Evolutionary conservation across 176 grass and related monocot genomes (phyloP).

Genomic region (Triticum timopheevii): DNA sequence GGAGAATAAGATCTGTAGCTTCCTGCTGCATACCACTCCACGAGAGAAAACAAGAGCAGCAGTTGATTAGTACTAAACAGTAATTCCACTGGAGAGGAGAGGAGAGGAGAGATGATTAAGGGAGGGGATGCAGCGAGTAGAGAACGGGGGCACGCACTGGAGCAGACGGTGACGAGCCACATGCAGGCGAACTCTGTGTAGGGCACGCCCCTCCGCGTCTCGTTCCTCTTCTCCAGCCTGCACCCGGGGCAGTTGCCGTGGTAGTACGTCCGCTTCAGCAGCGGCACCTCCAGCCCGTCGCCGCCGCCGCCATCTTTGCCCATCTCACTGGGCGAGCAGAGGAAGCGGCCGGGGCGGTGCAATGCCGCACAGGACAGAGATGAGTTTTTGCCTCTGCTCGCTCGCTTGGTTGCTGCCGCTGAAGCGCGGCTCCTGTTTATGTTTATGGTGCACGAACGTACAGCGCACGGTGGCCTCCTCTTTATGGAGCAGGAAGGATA

Average conservation of each 20-base stretch:
- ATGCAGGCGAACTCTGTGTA: slow-evolving; percentile 46
- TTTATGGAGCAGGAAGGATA: too few species aligned
- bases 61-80: background rate
- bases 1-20: background rate
- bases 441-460: background rate
- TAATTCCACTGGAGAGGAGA: background rate
- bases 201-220: slow-evolving; percentile 28
- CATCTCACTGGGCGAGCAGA: slow-evolving; percentile 10
- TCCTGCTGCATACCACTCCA: background rate
- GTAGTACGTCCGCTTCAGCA: slow-evolving; percentile 22
- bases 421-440: background rate
- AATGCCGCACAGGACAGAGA: background rate
- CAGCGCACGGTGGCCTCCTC: background rate
- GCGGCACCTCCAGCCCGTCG: background rate
- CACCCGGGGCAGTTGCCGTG: slow-evolving; percentile 44
- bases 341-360: background rate
- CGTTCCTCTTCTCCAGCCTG: slow-evolving; percentile 38
- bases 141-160: slow-evolving; percentile 21
- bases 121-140: background rate
- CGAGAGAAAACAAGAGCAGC: background rate
- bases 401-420: background rate
- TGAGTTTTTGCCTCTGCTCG: background rate
- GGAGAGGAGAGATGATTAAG: background rate
- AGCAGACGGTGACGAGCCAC: slow-evolving; percentile 56
- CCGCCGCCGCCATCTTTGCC: background rate